Evolutionary conservation across 768 basidiomycete genomes (phyloP).

Genomic region (Hortiboletus flavorubellus): DNA sequence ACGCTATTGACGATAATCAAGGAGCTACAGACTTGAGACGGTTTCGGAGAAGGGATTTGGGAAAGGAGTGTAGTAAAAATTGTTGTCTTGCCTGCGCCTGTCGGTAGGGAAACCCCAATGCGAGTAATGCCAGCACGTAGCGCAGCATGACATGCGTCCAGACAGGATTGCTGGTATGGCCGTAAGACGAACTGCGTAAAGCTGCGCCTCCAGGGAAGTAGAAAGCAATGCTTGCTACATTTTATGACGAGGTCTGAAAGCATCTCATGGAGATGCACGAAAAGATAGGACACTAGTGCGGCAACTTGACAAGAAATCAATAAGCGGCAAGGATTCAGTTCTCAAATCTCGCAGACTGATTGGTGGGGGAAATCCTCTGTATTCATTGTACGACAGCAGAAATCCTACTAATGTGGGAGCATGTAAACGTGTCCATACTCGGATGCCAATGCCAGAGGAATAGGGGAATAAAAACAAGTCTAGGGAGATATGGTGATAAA

Average conservation of each 20-base stretch:
- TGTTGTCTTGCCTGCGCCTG: conserved; percentile 86
- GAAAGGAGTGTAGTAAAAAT: conserved; percentile 85
- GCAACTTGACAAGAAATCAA: neutral
- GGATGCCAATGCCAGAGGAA: conserved; percentile 17
- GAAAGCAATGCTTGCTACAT: neutral
- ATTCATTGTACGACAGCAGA: conserved; percentile 17
- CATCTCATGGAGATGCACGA: conserved; percentile 12
- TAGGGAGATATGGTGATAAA: conserved; percentile 31
- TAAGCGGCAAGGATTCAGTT: too few relatives aligned
- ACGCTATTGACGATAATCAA: conserved; percentile 87
- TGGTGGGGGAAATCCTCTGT: conserved; percentile 2
- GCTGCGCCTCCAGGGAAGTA: conserved; percentile 2
- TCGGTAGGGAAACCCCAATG: conserved; percentile 82
- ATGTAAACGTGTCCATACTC: conserved; percentile 23
- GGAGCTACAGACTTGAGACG: conserved; percentile 49
- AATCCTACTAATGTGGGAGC: conserved; percentile 23
- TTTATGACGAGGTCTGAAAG: neutral
- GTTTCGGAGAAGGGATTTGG: conserved; percentile 47
- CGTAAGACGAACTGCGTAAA: conserved; percentile 44
- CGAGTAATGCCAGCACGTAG: conserved; percentile 63
- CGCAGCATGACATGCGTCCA: conserved; percentile 73
- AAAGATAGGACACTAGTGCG: neutral
- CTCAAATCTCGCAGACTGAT: neutral
- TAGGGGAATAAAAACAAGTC: conserved; percentile 34
- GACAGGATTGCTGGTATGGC: conserved; percentile 86